These are phyloP conservation scores for Plasmodium yoelii DNA, from an alignment of 169 alveolate genomes.

Conservation along the genomic window DNA sequence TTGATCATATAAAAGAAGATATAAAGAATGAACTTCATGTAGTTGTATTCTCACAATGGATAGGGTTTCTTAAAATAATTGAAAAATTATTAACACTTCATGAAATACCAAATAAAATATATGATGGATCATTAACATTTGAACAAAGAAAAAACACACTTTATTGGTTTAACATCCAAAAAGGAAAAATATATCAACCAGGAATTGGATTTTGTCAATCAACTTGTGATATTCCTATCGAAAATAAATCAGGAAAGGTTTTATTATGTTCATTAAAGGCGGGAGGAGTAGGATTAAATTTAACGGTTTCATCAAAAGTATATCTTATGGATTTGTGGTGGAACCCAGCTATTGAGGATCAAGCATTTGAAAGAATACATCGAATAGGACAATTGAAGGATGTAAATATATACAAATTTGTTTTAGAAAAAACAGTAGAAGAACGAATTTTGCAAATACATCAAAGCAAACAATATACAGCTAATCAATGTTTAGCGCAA, in stretches of 20 bases:
- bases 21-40: constrained; percentile 63
- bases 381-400: constrained; percentile 94
- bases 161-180: constrained; percentile 72
- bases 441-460: constrained; percentile 89
- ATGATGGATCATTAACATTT: constrained; percentile 65
- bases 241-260: constrained; percentile 78
- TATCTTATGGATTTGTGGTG: constrained; percentile 92
- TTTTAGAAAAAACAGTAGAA: constrained; percentile 86
- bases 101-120: constrained; percentile 64
- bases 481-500: constrained; percentile 53
- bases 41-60: constrained; percentile 78
- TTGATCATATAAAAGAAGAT: constrained; percentile 72
- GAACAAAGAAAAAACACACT: constrained; percentile 57
- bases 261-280: constrained; percentile 89
- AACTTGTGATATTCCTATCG: constrained; percentile 38
- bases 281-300: constrained; percentile 92
- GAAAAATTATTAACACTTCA: constrained; percentile 51
- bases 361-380: constrained; percentile 96
- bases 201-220: constrained; percentile 55
- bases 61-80: constrained; percentile 70
- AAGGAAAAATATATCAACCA: constrained; percentile 61
- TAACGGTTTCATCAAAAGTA: constrained; percentile 87
- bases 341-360: constrained; percentile 93
- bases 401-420: constrained; percentile 87
- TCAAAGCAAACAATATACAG: constrained; percentile 78